Percentiles rank a stretch among this genome's conserved stretches.
Conservation (phyloP, 352 stramenopile genomes). For the Phytopythium litorale region DNA sequence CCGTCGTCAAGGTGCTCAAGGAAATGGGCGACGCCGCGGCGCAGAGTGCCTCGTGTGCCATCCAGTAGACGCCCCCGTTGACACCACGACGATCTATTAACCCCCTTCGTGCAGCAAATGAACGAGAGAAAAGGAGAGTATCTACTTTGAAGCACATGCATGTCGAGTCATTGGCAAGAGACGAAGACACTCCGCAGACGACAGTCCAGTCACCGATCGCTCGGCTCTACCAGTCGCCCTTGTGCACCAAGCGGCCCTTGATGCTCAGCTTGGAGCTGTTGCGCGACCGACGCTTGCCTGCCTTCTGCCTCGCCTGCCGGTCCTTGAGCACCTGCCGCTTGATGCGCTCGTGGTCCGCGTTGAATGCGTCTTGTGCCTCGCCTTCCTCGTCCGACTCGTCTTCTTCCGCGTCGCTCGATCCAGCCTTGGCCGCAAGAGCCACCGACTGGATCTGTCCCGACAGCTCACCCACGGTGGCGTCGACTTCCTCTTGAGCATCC, state of each 20-base stretch:
- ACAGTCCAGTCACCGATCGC: too few relatives aligned
- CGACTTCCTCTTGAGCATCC: slow-evolving; percentile 26
- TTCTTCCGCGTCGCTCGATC: slow-evolving; percentile 22
- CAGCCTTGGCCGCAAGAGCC: slow-evolving; percentile 14
- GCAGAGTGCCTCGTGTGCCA: slow-evolving; percentile 80
- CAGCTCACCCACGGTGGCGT: slow-evolving; percentile 12
- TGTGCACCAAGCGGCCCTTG: slow-evolving; percentile 83
- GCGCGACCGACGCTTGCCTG: slow-evolving; percentile 58
- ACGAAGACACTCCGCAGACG: too few relatives aligned
- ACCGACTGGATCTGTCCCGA: slow-evolving; percentile 33
- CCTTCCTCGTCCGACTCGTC: slow-evolving; percentile 26
- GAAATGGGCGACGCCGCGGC: slow-evolving; percentile 89
- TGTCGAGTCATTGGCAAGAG: neutral
- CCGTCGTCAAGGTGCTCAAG: slow-evolving; percentile 90
- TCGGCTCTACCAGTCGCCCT: slow-evolving; percentile 61
- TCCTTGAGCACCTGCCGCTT: slow-evolving; percentile 81
- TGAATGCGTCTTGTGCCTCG: slow-evolving; percentile 36
- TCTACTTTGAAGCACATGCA: slow-evolving; percentile 1
- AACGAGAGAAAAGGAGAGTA: neutral
- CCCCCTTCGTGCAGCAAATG: neutral
- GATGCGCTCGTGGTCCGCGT: slow-evolving; percentile 66
- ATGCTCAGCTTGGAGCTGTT: slow-evolving; percentile 85
- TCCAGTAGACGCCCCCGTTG: slow-evolving; percentile 48
- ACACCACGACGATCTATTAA: neutral
- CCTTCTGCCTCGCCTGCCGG: slow-evolving; percentile 53